Conservation (phyloP, 2,329 filamentous ascomycete genomes). For the Blumeria graminis region DNA sequence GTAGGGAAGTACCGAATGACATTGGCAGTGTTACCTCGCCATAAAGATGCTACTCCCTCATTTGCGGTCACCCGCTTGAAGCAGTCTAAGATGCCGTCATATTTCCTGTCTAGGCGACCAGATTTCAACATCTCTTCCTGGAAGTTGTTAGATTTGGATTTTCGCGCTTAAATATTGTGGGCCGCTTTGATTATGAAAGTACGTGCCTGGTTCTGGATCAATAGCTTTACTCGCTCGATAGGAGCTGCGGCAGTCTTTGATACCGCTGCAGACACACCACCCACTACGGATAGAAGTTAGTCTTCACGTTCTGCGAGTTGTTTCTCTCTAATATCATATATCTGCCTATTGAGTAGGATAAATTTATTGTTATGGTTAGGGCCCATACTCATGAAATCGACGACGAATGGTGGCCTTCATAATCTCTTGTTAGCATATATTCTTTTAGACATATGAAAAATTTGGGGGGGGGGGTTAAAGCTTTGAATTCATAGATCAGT, state of each 20-base stretch:
- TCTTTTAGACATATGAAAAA: no score
- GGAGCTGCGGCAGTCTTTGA: conserved; percentile 99
- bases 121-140: conserved; percentile 99
- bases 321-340: no score
- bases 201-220: conserved; percentile 99
- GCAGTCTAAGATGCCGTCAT: conserved; percentile 82
- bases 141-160: neutral
- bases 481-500: no score
- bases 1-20: conserved; percentile 99
- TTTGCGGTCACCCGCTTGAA: conserved; percentile 75
- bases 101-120: conserved; percentile 95
- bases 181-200: neutral
- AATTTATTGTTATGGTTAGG: no score
- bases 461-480: no score
- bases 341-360: no score
- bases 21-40: conserved; percentile 99
- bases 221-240: conserved; percentile 99
- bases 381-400: conserved; percentile 95
- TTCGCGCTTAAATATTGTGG: no score
- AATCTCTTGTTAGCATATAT: no score
- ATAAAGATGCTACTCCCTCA: conserved; percentile 88
- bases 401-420: conserved; percentile 55
- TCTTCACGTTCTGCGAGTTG: neutral
- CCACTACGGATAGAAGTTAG: conserved; percentile 39
- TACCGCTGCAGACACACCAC: conserved; percentile 99